A percentile compares a stretch with the other conserved stretches of the same genome.
Conservation (phyloP, 108 stramenopile genomes). For the Tribonema minus region DNA sequence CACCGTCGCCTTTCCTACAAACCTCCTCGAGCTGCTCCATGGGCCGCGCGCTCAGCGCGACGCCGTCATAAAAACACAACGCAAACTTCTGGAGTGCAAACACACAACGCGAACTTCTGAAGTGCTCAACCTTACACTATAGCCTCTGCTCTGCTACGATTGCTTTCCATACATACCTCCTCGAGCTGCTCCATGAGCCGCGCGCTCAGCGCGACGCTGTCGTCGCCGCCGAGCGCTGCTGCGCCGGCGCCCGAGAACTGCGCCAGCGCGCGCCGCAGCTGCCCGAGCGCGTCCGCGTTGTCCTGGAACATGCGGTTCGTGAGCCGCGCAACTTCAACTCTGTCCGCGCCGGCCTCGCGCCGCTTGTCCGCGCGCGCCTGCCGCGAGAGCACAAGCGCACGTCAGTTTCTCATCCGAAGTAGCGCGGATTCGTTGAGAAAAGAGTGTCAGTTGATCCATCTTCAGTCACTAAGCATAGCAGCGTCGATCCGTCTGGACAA, state of each 20-base stretch:
- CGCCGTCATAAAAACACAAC: too few relatives aligned
- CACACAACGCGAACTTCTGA: too few relatives aligned
- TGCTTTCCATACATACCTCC: conserved; percentile 13
- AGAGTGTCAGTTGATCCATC: too few relatives aligned
- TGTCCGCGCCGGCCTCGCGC: conserved; percentile 3
- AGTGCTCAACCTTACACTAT: too few relatives aligned
- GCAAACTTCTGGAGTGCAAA: too few relatives aligned
- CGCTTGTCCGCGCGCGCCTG: not conserved
- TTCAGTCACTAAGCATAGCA: too few relatives aligned
- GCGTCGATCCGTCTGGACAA: too few relatives aligned
- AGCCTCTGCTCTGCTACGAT: too few relatives aligned
- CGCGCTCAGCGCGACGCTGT: conserved; percentile 10
- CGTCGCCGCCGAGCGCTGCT: conserved; percentile 7
- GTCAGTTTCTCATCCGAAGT: too few relatives aligned
- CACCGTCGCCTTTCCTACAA: not conserved
- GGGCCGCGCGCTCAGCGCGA: conserved; percentile 12
- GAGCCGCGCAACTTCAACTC: conserved; percentile 10
- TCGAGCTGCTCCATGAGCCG: conserved; percentile 34
- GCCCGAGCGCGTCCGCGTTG: conserved; percentile 23
- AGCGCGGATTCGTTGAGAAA: too few relatives aligned
- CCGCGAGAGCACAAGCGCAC: too few relatives aligned
- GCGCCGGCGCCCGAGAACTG: conserved; percentile 10
- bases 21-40: conserved; percentile 37
- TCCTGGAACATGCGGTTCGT: conserved; percentile 18
- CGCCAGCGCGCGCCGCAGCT: conserved; percentile 14